Evolutionary conservation across 257 asterid species (phyloP).

Genomic region (Schizonepeta tenuifolia): DNA sequence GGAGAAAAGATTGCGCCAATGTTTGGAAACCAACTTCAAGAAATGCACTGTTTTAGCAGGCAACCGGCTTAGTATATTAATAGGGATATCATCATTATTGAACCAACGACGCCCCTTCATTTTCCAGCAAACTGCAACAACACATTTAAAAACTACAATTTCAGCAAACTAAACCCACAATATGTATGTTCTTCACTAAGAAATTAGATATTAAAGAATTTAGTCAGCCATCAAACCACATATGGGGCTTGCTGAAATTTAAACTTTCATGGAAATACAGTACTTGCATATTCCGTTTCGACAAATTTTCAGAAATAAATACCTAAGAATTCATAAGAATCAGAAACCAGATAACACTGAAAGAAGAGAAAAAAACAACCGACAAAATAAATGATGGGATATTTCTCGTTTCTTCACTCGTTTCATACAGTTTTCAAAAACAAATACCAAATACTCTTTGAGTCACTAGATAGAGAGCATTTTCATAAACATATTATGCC

Average conservation of each 20-base stretch:
- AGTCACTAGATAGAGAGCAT: background rate
- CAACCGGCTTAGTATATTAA: conserved; percentile 48
- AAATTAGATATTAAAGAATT: background rate
- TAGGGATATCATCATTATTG: conserved; percentile 43
- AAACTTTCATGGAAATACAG: background rate
- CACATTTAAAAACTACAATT: background rate
- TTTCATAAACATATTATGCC: background rate
- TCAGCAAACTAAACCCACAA: background rate
- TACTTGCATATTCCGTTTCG: background rate
- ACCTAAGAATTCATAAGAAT: background rate
- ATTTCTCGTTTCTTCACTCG: background rate
- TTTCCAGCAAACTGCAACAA: conserved; percentile 30
- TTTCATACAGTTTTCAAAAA: background rate
- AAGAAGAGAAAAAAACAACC: background rate
- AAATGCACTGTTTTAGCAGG: conserved; percentile 46
- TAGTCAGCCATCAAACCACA: too few relatives aligned
- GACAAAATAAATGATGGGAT: background rate
- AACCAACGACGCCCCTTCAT: conserved; percentile 45
- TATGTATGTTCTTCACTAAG: background rate
- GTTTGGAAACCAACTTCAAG: conserved; percentile 59
- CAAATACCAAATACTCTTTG: background rate
- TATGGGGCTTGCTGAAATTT: background rate
- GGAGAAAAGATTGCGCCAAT: conserved; percentile 55
- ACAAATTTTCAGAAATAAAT: background rate
- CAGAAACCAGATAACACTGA: background rate